Evolutionary conservation across 2,329 filamentous ascomycete species (phyloP), one percentile per base, ranked within the genome.

Genomic region (Neocatenulostroma microsporum): DNA sequence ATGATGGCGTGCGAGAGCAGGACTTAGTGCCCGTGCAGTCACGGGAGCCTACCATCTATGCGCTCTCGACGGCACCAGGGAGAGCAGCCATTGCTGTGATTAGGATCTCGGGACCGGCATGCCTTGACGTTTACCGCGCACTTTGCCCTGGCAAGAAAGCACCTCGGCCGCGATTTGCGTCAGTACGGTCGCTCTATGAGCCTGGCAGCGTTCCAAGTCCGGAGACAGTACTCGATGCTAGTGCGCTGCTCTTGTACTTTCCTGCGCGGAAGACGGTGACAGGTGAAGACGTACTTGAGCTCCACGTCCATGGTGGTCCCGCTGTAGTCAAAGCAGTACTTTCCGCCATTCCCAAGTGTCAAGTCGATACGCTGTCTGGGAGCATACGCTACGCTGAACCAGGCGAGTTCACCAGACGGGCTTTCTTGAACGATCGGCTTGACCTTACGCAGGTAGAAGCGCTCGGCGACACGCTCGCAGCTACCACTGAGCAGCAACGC

Each of bases 261-360:
- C 83, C 85, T 0, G 71, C 68, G 0, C 88, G 89, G 0, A 74
- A 75, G 32, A 94, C 87, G 0, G 86, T 85, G 7, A 98, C 91
- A 0, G 91, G 91, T 20, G 88, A 96, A 57, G 86, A 95, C 55
- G 71, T 96, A 1, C 72, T 98, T 2, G 91, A 98, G 58, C 63
- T 98, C 4, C 91, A 98, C 53, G 74, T 95, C n/a, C 91, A 98
- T 54, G 91, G 91, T 19, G 89, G 91, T 0, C 73, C 80, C 3
- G 91, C 91, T 2, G 87, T 91, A 5, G 82, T 95, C 29, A 87
- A 84, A 54, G 85, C 89, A 2, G 83, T 95, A 0, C 69, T 98
- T 2, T 66, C 74, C 17, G 86, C 87, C 4, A 84, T 98, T 39
- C 49, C 51, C 41, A 14, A 17, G 21, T 52, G 47, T 30, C 10